phyloP scores from a whole-genome alignment of 805 yeast species.

The Metschnikowia lochheadii region DNA sequence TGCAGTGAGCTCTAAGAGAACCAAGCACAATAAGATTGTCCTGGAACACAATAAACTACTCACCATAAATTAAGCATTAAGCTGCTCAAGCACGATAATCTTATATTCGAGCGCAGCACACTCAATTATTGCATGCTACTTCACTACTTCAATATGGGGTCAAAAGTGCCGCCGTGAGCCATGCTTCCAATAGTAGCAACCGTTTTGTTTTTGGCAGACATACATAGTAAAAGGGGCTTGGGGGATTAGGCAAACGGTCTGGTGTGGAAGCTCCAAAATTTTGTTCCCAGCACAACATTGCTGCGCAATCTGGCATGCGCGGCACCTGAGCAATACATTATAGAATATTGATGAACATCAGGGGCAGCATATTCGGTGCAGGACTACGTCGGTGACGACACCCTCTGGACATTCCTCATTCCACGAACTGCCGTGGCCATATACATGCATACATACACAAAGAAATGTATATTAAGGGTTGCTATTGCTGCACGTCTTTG shows the following conservation, averaged over 20 bases:
- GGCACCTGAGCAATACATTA: not conserved
- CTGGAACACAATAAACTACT: too few species aligned
- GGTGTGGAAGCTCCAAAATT: not conserved
- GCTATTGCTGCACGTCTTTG: too few species aligned
- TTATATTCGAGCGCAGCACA: too few species aligned
- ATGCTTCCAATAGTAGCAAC: not conserved
- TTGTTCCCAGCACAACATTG: not conserved
- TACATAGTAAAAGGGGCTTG: not conserved
- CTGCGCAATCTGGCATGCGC: constrained; percentile 4
- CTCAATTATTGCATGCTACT: too few species aligned
- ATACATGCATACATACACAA: too few species aligned
- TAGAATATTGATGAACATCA: not conserved
- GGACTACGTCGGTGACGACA: not conserved
- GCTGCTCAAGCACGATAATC: too few species aligned
- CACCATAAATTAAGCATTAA: too few species aligned
- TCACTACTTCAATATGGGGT: too few species aligned
- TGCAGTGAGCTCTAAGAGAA: too few species aligned
- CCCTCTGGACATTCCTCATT: not conserved
- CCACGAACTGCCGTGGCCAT: too few species aligned
- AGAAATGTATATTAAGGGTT: too few species aligned
- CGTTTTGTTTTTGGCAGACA: not conserved
- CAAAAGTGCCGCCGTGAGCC: not conserved
- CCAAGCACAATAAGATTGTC: too few species aligned
- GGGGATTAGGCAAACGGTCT: not conserved
- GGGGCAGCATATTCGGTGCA: not conserved